Base-by-base conservation (phyloP, 441 rosid species). In the Flueggea neowawraea region DNA sequence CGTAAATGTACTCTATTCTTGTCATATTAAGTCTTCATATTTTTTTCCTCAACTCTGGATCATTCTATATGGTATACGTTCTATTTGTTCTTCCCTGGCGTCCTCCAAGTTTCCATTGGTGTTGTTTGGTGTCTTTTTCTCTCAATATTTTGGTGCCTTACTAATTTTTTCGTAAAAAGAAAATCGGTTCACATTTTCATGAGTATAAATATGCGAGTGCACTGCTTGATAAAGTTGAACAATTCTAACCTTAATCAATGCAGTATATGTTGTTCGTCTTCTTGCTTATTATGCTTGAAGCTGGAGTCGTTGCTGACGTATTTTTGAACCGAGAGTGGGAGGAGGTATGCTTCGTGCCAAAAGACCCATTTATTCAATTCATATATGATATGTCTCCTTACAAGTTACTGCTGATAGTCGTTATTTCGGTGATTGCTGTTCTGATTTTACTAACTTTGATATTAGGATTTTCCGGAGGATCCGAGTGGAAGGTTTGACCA, bases 261-360 rank as follows among this genome's bases (percentile, higher is more conserved):
- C 69, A 94, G 99, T 91, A 89, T 66, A 91, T 90, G 94, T 60
- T 82, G 28, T 80, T 85, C 69, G 64, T 91, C 65, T 48, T 87
- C 71, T 58, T 94, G 66, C 82, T 91, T 16, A 60, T 91, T 62
- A 73, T 86, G 85, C 75, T 89, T 66, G 95, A 94, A 81, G 97
- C 88, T 55, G 97, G 84, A 41, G 83, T 94, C 55, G 72, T 83
- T 52, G 83, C 84, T 44, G 95, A 91, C 67, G 80, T 84, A 60
- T 80, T 89, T 68, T 80, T 94, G 10, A 91, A 89, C 73, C 84
- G 66, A 72, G 76, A 83, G 53, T 91, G 97, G 99, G 90, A 86
- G 67, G 61, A 87, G 95, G 99, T 87, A 79, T 13, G 28, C 47
- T 55, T 6, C 52, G 9, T 47, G 16, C 48, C n/a, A 14, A 10